These are phyloP conservation scores for Diaporthe citriasiana DNA, from an alignment of 2,329 filamentous ascomycete genomes.

Conservation along the genomic window DNA sequence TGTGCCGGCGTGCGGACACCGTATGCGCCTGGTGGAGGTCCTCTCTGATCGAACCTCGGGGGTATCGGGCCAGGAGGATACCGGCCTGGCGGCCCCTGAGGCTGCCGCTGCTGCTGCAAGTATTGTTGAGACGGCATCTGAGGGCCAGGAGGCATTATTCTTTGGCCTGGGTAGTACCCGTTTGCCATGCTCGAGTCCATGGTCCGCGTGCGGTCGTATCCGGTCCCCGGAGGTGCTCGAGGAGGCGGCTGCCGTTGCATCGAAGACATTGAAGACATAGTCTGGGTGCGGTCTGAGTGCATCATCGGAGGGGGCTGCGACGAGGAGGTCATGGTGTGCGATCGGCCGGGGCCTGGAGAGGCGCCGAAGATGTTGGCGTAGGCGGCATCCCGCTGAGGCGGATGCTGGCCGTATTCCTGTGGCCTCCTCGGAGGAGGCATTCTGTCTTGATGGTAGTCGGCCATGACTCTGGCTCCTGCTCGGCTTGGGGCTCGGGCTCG, in stretches of 20 bases:
- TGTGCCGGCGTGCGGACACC: constrained; percentile 63
- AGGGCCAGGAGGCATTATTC: constrained; percentile 65
- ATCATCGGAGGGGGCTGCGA: constrained; percentile 65
- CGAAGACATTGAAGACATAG: constrained; percentile 73
- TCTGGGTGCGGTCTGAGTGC: constrained; percentile 80
- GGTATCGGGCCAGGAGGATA: constrained; percentile 64
- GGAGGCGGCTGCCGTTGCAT: constrained; percentile 77
- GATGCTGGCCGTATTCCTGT: constrained; percentile 42
- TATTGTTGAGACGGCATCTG: constrained; percentile 63
- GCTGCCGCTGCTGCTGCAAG: constrained; percentile 61
- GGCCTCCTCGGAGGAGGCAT: constrained; percentile 57
- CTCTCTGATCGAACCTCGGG: constrained; percentile 75
- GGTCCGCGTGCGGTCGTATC: constrained; percentile 58
- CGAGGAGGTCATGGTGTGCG: constrained; percentile 94
- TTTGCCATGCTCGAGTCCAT: constrained; percentile 61
- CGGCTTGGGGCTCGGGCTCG: constrained; percentile 43
- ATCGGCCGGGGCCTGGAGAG: constrained; percentile 87
- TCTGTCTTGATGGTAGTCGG: constrained; percentile 70
- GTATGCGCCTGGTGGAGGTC: constrained; percentile 61
- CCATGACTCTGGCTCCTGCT: constrained; percentile 60
- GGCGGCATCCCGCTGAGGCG: constrained; percentile 81
- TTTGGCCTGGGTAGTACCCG: constrained; percentile 68
- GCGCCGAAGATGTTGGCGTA: constrained; percentile 97
- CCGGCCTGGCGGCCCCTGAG: constrained; percentile 56
- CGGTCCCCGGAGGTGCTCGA: constrained; percentile 59